A percentile compares a stretch with the other conserved stretches of the same genome.
Conservation (phyloP, 148 eudicot genomes). For the Rhododendron molle region DNA sequence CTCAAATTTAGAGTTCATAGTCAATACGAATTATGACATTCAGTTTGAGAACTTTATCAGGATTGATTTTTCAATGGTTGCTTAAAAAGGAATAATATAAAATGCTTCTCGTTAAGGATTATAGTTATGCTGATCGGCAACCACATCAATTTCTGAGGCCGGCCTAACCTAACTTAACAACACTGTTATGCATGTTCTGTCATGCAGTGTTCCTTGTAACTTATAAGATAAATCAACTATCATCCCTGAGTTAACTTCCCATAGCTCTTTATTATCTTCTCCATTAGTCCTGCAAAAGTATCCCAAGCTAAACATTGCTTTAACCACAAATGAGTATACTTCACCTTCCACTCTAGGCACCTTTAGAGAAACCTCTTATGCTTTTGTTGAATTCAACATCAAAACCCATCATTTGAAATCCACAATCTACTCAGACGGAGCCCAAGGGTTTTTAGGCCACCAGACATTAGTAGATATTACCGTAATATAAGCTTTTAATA, state of each 20-base stretch:
- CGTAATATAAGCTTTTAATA: neutral
- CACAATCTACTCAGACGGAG: neutral
- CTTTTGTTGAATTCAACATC: neutral
- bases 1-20: neutral
- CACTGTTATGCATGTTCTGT: neutral
- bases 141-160: neutral
- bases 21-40: neutral
- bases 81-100: neutral
- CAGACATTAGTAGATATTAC: neutral
- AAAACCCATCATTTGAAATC: neutral
- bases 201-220: neutral
- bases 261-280: neutral
- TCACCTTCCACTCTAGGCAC: neutral
- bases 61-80: neutral
- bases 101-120: neutral
- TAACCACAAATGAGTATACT: neutral
- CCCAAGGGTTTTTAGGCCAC: neutral
- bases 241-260: neutral
- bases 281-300: neutral
- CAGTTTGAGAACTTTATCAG: neutral
- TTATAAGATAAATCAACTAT: neutral
- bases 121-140: neutral
- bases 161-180: neutral
- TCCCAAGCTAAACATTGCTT: neutral
- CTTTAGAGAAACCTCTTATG: neutral